phyloP scores from a whole-genome alignment of 2,329 filamentous ascomycete species.

The Xenoacremonium recifei region DNA sequence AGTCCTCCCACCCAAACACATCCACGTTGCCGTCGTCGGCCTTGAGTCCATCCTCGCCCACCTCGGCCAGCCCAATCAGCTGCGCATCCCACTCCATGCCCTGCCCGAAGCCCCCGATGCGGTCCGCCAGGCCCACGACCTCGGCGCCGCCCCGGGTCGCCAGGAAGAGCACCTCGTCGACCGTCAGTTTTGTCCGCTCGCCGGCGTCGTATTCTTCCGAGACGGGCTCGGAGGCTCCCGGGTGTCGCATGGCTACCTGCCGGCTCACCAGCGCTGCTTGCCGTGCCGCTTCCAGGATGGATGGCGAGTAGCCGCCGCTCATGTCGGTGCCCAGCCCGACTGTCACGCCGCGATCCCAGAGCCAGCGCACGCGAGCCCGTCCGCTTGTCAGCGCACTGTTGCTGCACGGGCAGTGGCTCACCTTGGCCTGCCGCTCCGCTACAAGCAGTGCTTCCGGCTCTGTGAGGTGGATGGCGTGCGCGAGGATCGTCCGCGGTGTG shows the following conservation, averaged over 20 bases:
- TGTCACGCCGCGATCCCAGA: conserved; percentile 72
- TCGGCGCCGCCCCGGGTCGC: conserved; percentile 85
- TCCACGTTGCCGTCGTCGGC: conserved; percentile 68
- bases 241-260: conserved; percentile 59
- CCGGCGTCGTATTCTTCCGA: too few relatives aligned
- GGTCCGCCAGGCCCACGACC: conserved; percentile 70
- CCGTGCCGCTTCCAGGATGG: conserved; percentile 77
- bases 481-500: conserved; percentile 72
- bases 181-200: conserved; percentile 67
- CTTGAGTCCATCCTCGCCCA: conserved; percentile 42
- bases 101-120: conserved; percentile 77
- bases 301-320: conserved; percentile 80
- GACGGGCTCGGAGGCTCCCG: conserved; percentile 19
- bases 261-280: conserved; percentile 79
- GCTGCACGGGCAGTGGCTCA: conserved; percentile 84
- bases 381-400: conserved; percentile 84
- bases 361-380: conserved; percentile 68
- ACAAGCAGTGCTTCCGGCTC: conserved; percentile 66
- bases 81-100: conserved; percentile 93
- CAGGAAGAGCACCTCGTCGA: conserved; percentile 83
- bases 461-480: conserved; percentile 77
- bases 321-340: conserved; percentile 91
- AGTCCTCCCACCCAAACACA: conserved; percentile 88
- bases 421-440: conserved; percentile 57
- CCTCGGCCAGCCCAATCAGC: conserved; percentile 63